Base-by-base conservation (phyloP, 139 green algal species). In the Auxenochlorella protothecoides region DNA sequence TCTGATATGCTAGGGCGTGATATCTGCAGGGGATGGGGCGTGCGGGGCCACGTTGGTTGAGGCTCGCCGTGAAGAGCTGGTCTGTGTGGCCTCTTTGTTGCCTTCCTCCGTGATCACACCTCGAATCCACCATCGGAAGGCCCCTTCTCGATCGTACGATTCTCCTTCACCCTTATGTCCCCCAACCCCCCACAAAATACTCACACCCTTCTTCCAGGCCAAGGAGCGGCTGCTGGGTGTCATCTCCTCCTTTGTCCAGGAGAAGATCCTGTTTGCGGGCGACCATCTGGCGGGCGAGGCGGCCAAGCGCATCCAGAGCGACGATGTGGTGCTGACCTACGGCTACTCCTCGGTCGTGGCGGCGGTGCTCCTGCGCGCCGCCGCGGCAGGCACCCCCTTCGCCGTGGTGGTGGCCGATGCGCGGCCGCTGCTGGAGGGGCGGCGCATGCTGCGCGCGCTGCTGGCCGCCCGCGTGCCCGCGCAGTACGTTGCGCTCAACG, bases 271-370 rank as follows among this genome's bases (percentile, higher is more conserved):
- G 11, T 86, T 89, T 70, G 92, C 92, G 6, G 80, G 87, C 73
- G 76, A 85, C 59, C 74, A 84, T 70, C 85, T 98, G 15, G 88
- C 88, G 15, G 63, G 76, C 6, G 78, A 89, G 59, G 93, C 88
- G 3, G 77, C 84, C 12, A 68, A 64, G 53, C 94, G 96, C 83
- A 88, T 98, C 16, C 68, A 79, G 52, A 76, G 93, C 54, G 90
- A 89, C 6, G 94, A 98, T 71, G 86, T 97, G 27, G 86, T 98
- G 65, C 77, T 98, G 55, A 98, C 91, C 5, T 96, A 91, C 78
- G 85, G 81, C 16, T 86, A 84, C 76, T 93, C 85, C 9, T 79
- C 91, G 7, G 76, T 88, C 8, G 79, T 97, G 53, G 68, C 80
- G 16, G 69, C 81, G 59, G 79, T 84, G 3, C 67, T 96, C n/a